Percentiles rank a stretch among this genome's conserved stretches.
Conservation (phyloP, 805 yeast species). For the Blastobotrys terrestris region DNA sequence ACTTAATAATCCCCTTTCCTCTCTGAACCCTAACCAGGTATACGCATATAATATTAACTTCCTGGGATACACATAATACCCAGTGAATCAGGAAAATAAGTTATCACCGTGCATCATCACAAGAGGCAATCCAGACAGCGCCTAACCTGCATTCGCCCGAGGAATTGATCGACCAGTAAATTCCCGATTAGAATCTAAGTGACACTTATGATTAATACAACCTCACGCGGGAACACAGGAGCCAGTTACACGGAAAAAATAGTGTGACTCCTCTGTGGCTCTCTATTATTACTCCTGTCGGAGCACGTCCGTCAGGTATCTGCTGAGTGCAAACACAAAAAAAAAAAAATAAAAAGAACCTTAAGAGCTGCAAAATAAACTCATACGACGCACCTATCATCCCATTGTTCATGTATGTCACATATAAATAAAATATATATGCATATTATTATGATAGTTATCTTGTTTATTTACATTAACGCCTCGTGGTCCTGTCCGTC, state of each 20-base stretch:
- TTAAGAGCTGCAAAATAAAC: background rate
- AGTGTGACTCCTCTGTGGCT: too few relatives aligned
- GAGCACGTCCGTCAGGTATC: too few relatives aligned
- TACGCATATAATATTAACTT: too few relatives aligned
- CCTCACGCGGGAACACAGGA: background rate
- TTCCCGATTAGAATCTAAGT: background rate
- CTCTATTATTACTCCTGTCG: too few relatives aligned
- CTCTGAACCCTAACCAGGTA: too few relatives aligned
- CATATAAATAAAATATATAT: background rate
- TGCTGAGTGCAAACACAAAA: too few relatives aligned
- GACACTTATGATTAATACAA: background rate
- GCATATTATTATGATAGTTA: too few relatives aligned
- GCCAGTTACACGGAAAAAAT: background rate
- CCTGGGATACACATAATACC: too few relatives aligned
- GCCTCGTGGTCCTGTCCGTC: background rate
- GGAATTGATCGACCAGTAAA: background rate
- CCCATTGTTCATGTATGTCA: background rate
- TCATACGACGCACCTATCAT: background rate
- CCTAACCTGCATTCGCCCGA: background rate
- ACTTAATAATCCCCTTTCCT: too few relatives aligned
- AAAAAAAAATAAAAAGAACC: too few relatives aligned
- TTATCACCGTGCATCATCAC: too few relatives aligned
- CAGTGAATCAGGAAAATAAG: too few relatives aligned
- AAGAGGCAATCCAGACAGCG: background rate
- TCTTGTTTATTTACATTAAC: background rate